Percentiles rank a stretch among this genome's conserved stretches.
phyloP scores from a whole-genome alignment of 371 early-diverging fungal genomes.

The Actinomortierella ambigua region DNA sequence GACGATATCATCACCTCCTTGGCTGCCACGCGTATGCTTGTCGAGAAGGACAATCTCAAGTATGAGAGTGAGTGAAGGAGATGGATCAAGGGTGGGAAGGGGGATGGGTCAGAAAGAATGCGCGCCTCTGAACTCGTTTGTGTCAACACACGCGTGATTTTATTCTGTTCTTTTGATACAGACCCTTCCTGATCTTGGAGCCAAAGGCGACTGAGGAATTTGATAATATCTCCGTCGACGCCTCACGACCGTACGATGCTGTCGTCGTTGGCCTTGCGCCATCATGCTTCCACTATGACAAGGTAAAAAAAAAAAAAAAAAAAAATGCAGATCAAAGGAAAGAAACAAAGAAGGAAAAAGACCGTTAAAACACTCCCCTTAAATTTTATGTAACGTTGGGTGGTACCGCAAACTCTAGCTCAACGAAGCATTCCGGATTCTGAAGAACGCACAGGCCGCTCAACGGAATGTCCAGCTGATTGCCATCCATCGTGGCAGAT shows the following conservation, averaged over 20 bases:
- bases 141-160: too few species aligned
- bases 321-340: not conserved
- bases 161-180: too few species aligned
- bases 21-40: not conserved
- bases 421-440: constrained; percentile 62
- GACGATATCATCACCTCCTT: too few species aligned
- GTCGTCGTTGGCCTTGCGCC: constrained; percentile 87
- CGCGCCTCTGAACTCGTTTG: too few species aligned
- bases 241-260: constrained; percentile 62
- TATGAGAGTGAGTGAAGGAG: constrained; percentile 1
- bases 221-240: constrained; percentile 50
- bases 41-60: not conserved
- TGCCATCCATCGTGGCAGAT: constrained; percentile 83
- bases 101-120: not conserved
- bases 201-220: constrained; percentile 78
- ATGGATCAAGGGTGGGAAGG: not conserved
- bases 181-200: constrained; percentile 80
- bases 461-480: constrained; percentile 54
- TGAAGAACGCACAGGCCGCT: constrained; percentile 45
- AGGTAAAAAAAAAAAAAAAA: constrained; percentile 33
- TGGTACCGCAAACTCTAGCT: not conserved
- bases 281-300: constrained; percentile 72
- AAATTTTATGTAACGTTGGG: not conserved
- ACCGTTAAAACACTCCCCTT: not conserved
- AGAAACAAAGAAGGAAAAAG: not conserved